A percentile compares a stretch with the other conserved stretches of the same genome.
Conservation (phyloP, 805 yeast species). For the Grigorovia transvaalensis region DNA sequence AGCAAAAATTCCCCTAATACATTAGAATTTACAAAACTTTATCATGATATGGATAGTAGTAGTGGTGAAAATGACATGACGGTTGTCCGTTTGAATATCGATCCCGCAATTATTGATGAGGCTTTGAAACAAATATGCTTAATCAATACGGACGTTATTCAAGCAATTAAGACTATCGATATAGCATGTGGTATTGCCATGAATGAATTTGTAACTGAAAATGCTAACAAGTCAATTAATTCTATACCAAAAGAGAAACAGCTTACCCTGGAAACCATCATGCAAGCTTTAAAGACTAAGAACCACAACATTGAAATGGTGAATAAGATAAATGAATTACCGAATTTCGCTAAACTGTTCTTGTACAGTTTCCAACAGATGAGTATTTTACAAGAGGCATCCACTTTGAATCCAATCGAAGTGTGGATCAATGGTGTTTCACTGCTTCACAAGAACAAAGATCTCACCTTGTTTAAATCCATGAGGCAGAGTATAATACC, state of each 20-base stretch:
- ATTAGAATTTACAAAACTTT: not conserved
- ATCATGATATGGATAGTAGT: not conserved
- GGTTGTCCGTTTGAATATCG: conserved; percentile 11
- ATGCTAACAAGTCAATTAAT: conserved; percentile 6
- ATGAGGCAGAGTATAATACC: not conserved
- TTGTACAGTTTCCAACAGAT: not conserved
- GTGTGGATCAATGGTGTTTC: not conserved
- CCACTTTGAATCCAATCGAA: not conserved
- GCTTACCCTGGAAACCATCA: conserved; percentile 61
- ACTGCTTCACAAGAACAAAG: not conserved
- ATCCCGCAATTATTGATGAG: conserved; percentile 5
- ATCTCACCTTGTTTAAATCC: not conserved
- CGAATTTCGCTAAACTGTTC: not conserved
- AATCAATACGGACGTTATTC: conserved; percentile 55
- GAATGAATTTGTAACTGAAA: conserved; percentile 13
- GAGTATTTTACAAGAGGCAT: no score
- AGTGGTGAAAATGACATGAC: conserved; percentile 23
- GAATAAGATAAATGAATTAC: not conserved
- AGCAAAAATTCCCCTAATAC: conserved; percentile 11
- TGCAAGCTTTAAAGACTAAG: conserved; percentile 67
- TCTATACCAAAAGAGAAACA: conserved; percentile 32
- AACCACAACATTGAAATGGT: conserved; percentile 30
- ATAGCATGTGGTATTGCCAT: conserved; percentile 6
- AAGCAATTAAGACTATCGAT: conserved; percentile 9
- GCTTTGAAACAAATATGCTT: conserved; percentile 23